Base-by-base conservation (phyloP, 75 land plant genomes). In the Picea glauca region DNA sequence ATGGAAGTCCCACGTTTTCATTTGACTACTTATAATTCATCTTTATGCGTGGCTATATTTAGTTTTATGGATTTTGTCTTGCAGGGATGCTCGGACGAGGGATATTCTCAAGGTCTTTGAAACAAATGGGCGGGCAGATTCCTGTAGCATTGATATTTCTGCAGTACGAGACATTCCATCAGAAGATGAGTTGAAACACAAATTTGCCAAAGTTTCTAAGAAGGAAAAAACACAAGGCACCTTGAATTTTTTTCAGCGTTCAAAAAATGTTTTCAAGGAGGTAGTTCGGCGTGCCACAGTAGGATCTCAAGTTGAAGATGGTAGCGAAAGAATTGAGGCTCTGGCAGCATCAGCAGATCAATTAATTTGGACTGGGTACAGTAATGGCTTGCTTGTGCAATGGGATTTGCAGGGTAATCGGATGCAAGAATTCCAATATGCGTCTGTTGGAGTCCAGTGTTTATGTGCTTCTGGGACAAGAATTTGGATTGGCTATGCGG, bases 41-140 rank as follows among this genome's bases (percentile, higher is more conserved):
- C n/a, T 38, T 68, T 68, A 43, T 7, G 15, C 3, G 3, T 35
- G 72, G 15, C 18, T 38, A 68, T 17, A 68, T 68, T 68, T n/a
- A 68, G 72, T 66, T 64, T 77, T 63, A 31, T 79, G 0, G 61
- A 30, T 38, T 79, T 62, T 76, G n/a, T 77, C 62, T 40, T 31
- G 74, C 86, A 96, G 99, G 99, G 93, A 94, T 90, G 88, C 99
- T 78, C 85, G 90, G 43, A 91, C 93, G 13, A 88, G 86, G 84
- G 95, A 96, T 54, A 80, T 93, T 14, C 64, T 96, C 80, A 94
- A 90, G 81, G 85, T 95, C 3, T 93, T 96, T 79, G 91, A 85
- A 59, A 78, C 89, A 33, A 92, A 91, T 81, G 95, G 89, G 33
- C 88, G 87, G 78, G 80, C 87, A 26, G 97, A 92, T 74, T 62